Conservation (phyloP, 345 rosid species). For the Eucalyptus cloeziana region DNA sequence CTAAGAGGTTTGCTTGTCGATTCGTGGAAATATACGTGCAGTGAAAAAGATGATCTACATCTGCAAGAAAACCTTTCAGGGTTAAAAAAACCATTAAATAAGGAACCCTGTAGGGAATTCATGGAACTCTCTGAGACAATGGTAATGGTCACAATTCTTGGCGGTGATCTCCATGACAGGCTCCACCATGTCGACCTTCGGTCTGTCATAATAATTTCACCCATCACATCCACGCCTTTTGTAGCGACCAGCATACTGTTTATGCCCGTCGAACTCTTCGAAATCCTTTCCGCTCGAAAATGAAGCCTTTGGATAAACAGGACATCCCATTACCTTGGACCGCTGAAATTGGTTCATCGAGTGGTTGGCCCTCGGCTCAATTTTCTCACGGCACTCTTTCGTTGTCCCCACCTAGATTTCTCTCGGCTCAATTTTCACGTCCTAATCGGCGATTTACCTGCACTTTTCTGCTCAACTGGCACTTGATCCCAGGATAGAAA, state of each 20-base stretch:
- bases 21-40: too few species aligned
- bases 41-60: too few species aligned
- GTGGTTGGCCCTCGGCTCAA: not conserved
- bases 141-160: not conserved
- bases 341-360: not conserved
- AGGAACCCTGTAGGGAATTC: too few species aligned
- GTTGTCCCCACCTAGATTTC: not conserved
- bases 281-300: not conserved
- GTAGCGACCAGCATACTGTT: not conserved
- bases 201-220: not conserved
- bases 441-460: too few species aligned
- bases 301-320: not conserved
- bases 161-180: not conserved
- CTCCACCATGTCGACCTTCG: not conserved
- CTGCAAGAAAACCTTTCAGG: too few species aligned
- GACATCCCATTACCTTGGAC: not conserved
- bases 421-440: not conserved
- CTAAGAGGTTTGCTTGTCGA: too few species aligned
- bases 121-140: not conserved
- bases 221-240: not conserved
- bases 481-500: too few species aligned
- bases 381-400: not conserved
- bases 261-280: not conserved
- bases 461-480: too few species aligned
- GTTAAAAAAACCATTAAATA: too few species aligned